Evolutionary conservation across 2,329 filamentous ascomycete species (phyloP), one percentile per base, ranked within the genome.

Genomic region (Cladosporium sphaerospermum): DNA sequence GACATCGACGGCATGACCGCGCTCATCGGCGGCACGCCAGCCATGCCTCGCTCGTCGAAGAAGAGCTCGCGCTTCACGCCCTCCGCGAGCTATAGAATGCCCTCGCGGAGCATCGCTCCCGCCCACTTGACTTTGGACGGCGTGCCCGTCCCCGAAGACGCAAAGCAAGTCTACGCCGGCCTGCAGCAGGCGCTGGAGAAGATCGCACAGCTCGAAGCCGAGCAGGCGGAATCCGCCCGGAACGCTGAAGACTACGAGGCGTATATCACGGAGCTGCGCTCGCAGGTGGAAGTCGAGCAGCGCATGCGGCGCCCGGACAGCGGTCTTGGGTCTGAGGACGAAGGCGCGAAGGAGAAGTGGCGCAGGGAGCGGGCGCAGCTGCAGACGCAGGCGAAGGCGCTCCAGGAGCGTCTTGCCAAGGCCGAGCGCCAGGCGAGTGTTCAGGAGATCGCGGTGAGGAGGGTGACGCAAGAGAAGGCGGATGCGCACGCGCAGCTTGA

Each of bases 401-500:
- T 87, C 36, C 80, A 85, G 61, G 72, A 77, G 7, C 81, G 80
- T 13, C 71, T 88, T 1, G 81, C 85, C 55, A 77, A 83, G 57
- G 76, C 80, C 36, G 81, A 83, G 52, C 79, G 79, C 42, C 84
- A 84, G 62, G 72, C 80, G 19, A 81, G 78, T 56, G 75, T 81
- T n/a, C 75, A 78, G 34, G 81, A 86, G 47, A 82, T 83, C 49
- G 78, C 83, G 56, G 82, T 79, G 54, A 80, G 84, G 56, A 78
- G 82, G 3, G 69, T 86, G 40, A 75, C 76, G 3, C 75, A 79
- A 31, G 85, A 88, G 67, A 78, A 83, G 31, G 84, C 88, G 59
- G 80, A 82, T 44, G 78, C 85, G 36, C 74, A 85, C 45, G 77
- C 76, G 48, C 83, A 84, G 61, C 72, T 62, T 14, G 80, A 83